Base-by-base conservation (phyloP, 768 basidiomycete genomes). In the Mycena crocata region DNA sequence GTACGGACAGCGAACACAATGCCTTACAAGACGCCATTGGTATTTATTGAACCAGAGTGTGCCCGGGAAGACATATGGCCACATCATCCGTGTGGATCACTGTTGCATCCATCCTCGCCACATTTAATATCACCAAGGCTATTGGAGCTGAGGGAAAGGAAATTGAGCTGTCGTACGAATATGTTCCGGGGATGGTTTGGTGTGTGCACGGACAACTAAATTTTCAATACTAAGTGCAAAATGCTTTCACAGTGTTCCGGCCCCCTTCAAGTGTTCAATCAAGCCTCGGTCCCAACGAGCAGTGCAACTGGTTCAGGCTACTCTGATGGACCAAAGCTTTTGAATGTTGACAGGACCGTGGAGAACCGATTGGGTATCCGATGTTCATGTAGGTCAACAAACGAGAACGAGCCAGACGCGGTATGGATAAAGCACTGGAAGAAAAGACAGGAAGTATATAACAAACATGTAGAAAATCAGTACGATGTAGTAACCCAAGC, bases 51-150 rank as follows among this genome's bases (percentile, higher is more conserved):
- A n/a, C 19, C 40, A 73, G 72, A 13, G 56, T 69, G 6, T 73
- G 72, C 30, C 67, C 67, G 0, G 78, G 76, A 9, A 31, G 59
- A 19, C 62, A 75, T 60, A 32, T 79, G 30, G 77, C 74, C 2
- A 63, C 66, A 9, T 57, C 68, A 6, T 66, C 74, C 8, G 37
- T 77, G 35, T 80, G 73, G 73, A 68, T 75, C 15, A 61, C 71
- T 9, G 66, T 76, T 0, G 71, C 70, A 4, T 75, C 72, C 8
- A 62, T 76, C 37, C 62, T 79, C 6, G 54, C 76, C 3, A 57
- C 67, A 2, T 77, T 78, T 60, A 57, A 76, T 24, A 74, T 78
- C 62, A 26, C 39, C 4, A 73, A 72, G 35, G 72, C 72, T 5
- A 54, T 67, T 9, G 77, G 75, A 35, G 67, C 44, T 17, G 50